phyloP scores from a whole-genome alignment of 352 stramenopile species.

The Phytophthora capsici region DNA sequence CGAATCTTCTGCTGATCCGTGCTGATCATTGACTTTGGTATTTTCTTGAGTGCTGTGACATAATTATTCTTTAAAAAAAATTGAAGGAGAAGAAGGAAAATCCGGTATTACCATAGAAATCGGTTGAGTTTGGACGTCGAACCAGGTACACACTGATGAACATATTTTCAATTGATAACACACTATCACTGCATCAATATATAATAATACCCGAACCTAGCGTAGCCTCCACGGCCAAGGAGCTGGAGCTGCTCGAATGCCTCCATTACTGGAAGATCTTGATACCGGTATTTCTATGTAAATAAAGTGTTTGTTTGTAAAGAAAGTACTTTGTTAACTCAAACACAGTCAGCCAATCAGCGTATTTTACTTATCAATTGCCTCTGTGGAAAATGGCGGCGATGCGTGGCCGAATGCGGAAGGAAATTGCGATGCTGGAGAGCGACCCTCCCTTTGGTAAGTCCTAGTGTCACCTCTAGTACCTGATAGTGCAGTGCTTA shows the following conservation, averaged over 20 bases:
- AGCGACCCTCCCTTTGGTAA: slow-evolving; percentile 75
- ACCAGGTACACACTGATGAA: slow-evolving; percentile 69
- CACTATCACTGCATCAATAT: not conserved
- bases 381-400: slow-evolving; percentile 52
- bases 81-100: not conserved
- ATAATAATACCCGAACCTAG: too few relatives aligned
- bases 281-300: not conserved
- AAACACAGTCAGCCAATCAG: slow-evolving; percentile 5
- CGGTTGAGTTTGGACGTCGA: slow-evolving; percentile 25
- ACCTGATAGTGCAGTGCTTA: not conserved
- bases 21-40: slow-evolving; percentile 44
- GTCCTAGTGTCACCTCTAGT: not conserved
- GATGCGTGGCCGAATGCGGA: slow-evolving; percentile 83
- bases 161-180: too few relatives aligned
- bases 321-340: too few relatives aligned
- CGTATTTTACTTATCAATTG: slow-evolving; percentile 1
- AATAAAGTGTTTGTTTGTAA: too few relatives aligned
- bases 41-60: slow-evolving; percentile 63
- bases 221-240: slow-evolving; percentile 70
- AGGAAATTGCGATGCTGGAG: slow-evolving; percentile 87
- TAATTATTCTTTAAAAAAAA: not conserved
- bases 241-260: slow-evolving; percentile 53
- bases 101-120: slow-evolving; percentile 38
- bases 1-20: slow-evolving; percentile 50
- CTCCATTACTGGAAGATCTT: slow-evolving; percentile 49